phyloP scores from a whole-genome alignment of 2,329 filamentous ascomycete species.

The Zymoseptoria crescenta region DNA sequence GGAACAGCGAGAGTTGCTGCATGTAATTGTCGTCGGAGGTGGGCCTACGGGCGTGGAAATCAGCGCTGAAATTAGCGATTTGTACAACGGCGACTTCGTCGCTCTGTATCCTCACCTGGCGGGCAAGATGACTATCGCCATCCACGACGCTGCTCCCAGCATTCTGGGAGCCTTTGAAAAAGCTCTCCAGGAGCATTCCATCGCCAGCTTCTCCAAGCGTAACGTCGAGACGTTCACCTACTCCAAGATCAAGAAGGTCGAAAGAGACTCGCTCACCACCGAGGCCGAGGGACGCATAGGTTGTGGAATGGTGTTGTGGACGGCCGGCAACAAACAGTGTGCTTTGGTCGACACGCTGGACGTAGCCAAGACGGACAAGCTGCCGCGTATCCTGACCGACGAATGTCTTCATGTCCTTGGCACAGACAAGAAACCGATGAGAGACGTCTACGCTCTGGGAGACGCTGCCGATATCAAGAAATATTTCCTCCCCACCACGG shows the following conservation, averaged over 20 bases:
- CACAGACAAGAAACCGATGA: constrained; percentile 21
- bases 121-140: constrained; percentile 33
- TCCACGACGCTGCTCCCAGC: constrained; percentile 33
- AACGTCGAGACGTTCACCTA: constrained; percentile 33
- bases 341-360: constrained; percentile 28
- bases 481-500: constrained; percentile 29
- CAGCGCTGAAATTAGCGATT: constrained; percentile 38
- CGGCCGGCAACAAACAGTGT: constrained; percentile 32
- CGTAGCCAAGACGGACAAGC: constrained; percentile 26
- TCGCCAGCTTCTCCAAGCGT: constrained; percentile 30
- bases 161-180: constrained; percentile 31
- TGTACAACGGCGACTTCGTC: constrained; percentile 33
- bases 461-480: constrained; percentile 34
- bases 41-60: constrained; percentile 38
- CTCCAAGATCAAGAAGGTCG: constrained; percentile 31
- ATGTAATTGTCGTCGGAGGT: constrained; percentile 37
- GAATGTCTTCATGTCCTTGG: constrained; percentile 25
- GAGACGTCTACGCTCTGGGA: constrained; percentile 29
- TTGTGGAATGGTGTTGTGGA: constrained; percentile 34
- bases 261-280: constrained; percentile 28
- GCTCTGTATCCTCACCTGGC: constrained; percentile 36
- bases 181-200: constrained; percentile 37
- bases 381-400: constrained; percentile 32
- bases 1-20: constrained; percentile 30
- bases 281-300: constrained; percentile 31